Base-by-base conservation (phyloP, 1,284 basidiomycete species). In the Leccinum pachyderme region DNA sequence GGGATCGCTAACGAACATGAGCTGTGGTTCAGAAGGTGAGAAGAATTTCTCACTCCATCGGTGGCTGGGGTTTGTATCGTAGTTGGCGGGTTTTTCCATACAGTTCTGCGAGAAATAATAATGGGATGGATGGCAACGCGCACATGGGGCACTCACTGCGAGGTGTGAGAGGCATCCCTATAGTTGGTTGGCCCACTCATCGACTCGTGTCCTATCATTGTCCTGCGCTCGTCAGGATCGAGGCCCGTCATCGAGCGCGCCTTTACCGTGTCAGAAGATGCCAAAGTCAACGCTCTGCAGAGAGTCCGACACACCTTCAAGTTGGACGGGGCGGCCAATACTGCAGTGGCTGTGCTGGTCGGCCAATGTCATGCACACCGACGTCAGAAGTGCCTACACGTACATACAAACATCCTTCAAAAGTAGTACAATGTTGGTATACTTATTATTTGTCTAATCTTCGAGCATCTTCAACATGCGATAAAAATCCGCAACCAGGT, bases 401-500 rank as follows among this genome's bases (percentile, higher is more conserved):
- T 35, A 15, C 7, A 13, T 37, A 37, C 37, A 46, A 27, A 47
- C 31, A 9, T 7, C n/a, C 11, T 55, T 48, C 29, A 31, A 31
- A 28, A 0, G 18, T 18, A 18, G 18, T 18, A 18, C 18, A 18
- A 18, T 18, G 18, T 11, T 18, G 45, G 45, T 47, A 46, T 45
- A 18, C 18, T 18, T 18, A 1, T 25, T 1, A 7, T 18, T 33
- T 35, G 11, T 37, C 48, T 54, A 68, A 51, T 29, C 49, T 35
- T 25, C 53, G 11, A 69, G 56, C 28, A 31, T 7, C 49, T 52
- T 47, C 39, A 66, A 28, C 49, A 87, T 61, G 54, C 92, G 77
- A 75, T 95, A 95, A 55, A 93, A 83, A 74, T 96, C 94, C 15
- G 92, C 92, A 3, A 93, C 89, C 46, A 95, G 80, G 72, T 96